These are phyloP conservation scores for Chara braunii DNA, from an alignment of 139 green algal species.

Conservation along the genomic window DNA sequence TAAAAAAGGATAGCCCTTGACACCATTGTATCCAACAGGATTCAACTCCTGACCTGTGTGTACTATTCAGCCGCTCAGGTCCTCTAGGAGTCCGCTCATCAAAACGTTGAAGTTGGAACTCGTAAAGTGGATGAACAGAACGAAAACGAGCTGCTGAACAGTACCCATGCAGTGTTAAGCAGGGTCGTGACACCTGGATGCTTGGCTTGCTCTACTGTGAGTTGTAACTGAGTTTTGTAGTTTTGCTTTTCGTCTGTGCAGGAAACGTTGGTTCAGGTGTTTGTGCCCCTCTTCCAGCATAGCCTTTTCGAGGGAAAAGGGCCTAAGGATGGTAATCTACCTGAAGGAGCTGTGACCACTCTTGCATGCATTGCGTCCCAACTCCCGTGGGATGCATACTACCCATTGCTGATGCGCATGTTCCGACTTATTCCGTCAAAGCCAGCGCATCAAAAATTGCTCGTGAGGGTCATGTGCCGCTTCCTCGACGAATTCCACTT, in stretches of 20 bases:
- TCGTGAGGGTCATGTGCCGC: slow-evolving; percentile 17
- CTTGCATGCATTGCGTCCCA: not conserved
- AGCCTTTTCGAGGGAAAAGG: slow-evolving; percentile 9
- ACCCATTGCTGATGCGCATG: slow-evolving; percentile 18
- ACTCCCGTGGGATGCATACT: slow-evolving; percentile 18
- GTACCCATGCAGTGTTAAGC: not conserved
- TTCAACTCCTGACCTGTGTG: no score
- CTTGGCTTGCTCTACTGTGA: not conserved
- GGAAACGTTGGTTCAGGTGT: not conserved
- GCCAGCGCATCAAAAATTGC: slow-evolving; percentile 1
- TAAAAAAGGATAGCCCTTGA: no score
- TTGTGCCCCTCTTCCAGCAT: slow-evolving; percentile 8
- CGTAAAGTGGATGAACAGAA: no score
- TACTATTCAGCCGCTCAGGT: no score
- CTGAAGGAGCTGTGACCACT: not conserved
- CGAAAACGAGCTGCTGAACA: no score
- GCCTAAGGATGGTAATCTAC: slow-evolving; percentile 14
- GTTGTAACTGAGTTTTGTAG: not conserved
- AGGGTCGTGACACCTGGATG: not conserved
- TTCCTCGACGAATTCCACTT: slow-evolving; percentile 29
- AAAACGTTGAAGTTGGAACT: no score
- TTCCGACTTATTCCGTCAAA: not conserved
- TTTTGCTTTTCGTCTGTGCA: no score
- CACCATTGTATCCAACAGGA: no score
- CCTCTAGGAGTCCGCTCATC: no score